Base-by-base conservation (phyloP, 768 basidiomycete genomes). In the Kwoniella mangroviensis region DNA sequence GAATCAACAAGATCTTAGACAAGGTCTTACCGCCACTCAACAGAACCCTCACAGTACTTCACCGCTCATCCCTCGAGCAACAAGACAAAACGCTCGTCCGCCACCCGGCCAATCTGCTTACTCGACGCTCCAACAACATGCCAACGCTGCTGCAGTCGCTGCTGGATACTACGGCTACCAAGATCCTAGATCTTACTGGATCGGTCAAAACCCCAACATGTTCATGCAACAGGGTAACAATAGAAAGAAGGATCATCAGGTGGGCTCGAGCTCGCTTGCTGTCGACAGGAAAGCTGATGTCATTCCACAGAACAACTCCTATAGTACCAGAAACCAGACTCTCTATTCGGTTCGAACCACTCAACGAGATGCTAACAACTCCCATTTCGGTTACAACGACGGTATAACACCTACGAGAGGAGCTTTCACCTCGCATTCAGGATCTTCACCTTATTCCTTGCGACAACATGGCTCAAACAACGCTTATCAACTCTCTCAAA, bases 191-290 rank as follows among this genome's bases (percentile, higher is more conserved):
- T 55, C 41, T 41, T 60, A 62, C 52, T 68, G 67, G 67, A 51
- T 61, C 17, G 34, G 51, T n/a, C 51, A 62, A 24, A 60, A 43
- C 11, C 49, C 21, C 0, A 24, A 26, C 24, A 40, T 63, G 34
- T 63, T 43, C 54, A n/a, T 49, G 17, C 67, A 62, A 22, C 67
- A 68, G 51, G 67, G 67, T 12, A 56, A 56, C 24, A 17, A 22
- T 3, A 57, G 55, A 58, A 61, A 68, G 67, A 62, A 63, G 41
- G 42, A 68, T 56, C 45, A 60, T n/a, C 67, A 68, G 53, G 67
- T 68, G 21, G 55, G 41, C 41, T 40, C 28, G 19, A 51, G 6
- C 17, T 15, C 51, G 13, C 13, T 43, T 28, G 42, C 26, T 21
- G 7, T 4, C 51, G 22, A 41, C 34, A 42, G 12, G 43, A 22